These are phyloP conservation scores for Trichoderma asperellum DNA, from an alignment of 2,329 filamentous ascomycete species.

Conservation along the genomic window DNA sequence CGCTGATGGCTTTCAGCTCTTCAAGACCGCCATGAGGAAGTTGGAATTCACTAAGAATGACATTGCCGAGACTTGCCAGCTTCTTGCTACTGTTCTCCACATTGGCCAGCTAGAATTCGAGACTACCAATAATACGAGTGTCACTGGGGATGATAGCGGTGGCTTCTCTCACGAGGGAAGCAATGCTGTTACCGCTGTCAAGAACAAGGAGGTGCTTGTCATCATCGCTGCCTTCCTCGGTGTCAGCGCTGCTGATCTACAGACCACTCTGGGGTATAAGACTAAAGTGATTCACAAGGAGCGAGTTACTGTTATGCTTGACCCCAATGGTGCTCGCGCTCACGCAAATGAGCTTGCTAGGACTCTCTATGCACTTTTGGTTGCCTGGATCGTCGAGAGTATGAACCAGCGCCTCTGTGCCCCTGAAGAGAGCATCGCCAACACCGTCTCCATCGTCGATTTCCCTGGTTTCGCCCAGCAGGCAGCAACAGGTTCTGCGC, in stretches of 20 bases:
- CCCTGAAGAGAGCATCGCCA: constrained; percentile 82
- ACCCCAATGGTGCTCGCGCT: constrained; percentile 83
- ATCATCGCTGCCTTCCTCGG: constrained; percentile 95
- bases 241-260: constrained; percentile 77
- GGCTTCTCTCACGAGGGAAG: constrained; percentile 95
- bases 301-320: constrained; percentile 97
- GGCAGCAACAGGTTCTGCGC: constrained; percentile 76
- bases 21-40: constrained; percentile 93
- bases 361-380: constrained; percentile 89
- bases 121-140: constrained; percentile 77
- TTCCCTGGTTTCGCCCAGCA: constrained; percentile 94
- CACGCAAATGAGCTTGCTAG: constrained; percentile 94
- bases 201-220: constrained; percentile 86
- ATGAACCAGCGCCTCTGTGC: constrained; percentile 91
- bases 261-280: constrained; percentile 90
- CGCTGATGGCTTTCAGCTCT: constrained; percentile 91
- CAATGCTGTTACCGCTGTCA: constrained; percentile 81
- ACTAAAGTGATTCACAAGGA: constrained; percentile 96
- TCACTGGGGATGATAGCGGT: constrained; percentile 85
- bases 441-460: constrained; percentile 93
- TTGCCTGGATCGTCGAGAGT: constrained; percentile 90
- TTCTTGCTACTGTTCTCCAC: constrained; percentile 92
- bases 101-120: constrained; percentile 96
- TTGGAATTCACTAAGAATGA: constrained; percentile 91
- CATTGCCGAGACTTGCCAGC: constrained; percentile 95